These are phyloP conservation scores for Hericium coralloides DNA, from an alignment of 768 basidiomycete genomes.

Conservation along the genomic window DNA sequence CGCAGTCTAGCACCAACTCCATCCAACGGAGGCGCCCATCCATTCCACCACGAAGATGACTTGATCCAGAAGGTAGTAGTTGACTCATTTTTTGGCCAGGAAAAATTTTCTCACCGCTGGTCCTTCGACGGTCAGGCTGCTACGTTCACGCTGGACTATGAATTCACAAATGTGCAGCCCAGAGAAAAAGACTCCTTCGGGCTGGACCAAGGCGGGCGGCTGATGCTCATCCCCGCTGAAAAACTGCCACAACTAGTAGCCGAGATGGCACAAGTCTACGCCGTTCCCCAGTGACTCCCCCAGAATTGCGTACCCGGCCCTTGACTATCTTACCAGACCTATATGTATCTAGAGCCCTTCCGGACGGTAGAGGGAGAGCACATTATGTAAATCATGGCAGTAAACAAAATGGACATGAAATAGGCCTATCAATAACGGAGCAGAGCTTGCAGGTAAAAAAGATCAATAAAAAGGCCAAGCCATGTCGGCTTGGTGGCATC, in stretches of 20 bases:
- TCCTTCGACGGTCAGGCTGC: constrained; percentile 33
- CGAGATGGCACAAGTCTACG: constrained; percentile 16
- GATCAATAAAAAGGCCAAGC: not conserved
- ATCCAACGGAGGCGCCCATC: constrained; percentile 44
- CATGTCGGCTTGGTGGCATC: not conserved
- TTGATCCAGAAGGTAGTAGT: constrained; percentile 51
- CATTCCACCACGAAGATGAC: constrained; percentile 86
- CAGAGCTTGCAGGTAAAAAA: not conserved
- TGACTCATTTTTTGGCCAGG: not conserved
- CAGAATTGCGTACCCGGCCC: too few relatives aligned
- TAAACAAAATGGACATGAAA: not conserved
- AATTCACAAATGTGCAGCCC: constrained; percentile 42
- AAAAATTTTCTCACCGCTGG: not conserved
- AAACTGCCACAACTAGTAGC: constrained; percentile 33
- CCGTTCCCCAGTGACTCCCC: not conserved
- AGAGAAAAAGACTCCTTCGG: constrained; percentile 64
- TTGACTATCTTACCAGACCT: not conserved
- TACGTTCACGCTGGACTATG: constrained; percentile 40
- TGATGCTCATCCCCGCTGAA: constrained; percentile 50
- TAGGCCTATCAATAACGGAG: not conserved
- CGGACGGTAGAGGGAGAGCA: not conserved
- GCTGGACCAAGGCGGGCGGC: constrained; percentile 55
- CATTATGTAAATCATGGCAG: not conserved
- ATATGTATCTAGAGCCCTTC: not conserved
- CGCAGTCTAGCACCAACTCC: constrained; percentile 22